Percentiles rank a stretch among this genome's conserved stretches.
Conservation (phyloP, 129 eudicot species). For the Saussurea involucrata region DNA sequence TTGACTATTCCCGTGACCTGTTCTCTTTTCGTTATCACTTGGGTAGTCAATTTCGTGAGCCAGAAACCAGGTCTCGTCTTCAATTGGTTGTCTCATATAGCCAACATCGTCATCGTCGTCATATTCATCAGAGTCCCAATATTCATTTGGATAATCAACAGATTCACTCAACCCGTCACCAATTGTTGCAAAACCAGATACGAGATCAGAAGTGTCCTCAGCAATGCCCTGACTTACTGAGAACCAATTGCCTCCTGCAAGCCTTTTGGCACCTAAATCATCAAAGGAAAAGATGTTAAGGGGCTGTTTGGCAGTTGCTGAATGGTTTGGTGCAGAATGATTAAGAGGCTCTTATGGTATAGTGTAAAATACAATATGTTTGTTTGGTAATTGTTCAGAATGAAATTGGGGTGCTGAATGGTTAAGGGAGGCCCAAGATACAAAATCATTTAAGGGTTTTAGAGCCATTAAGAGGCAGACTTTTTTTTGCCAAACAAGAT, state of each 20-base stretch:
- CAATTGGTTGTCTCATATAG: conserved; percentile 98
- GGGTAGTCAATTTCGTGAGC: conserved; percentile 99
- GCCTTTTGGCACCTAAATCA: conserved; percentile 68
- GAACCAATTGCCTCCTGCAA: conserved; percentile 92
- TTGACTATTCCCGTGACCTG: conserved; percentile 64
- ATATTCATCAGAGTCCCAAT: conserved; percentile 98
- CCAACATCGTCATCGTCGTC: conserved; percentile 99
- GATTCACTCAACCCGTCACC: conserved; percentile 97
- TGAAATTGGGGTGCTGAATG: too few relatives aligned
- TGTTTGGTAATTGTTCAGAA: too few relatives aligned
- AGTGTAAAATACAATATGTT: too few relatives aligned
- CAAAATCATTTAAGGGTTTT: too few relatives aligned
- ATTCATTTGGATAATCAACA: conserved; percentile 82
- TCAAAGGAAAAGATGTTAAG: conserved; percentile 18
- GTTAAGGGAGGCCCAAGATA: too few relatives aligned
- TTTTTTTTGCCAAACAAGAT: too few relatives aligned
- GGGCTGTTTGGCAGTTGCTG: too few relatives aligned
- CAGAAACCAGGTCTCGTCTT: conserved; percentile 97
- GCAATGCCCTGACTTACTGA: conserved; percentile 95
- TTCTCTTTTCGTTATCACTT: conserved; percentile 90
- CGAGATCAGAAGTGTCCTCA: conserved; percentile 90
- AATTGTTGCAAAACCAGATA: conserved; percentile 93
- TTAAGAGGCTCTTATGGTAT: too few relatives aligned
- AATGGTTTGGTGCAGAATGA: too few relatives aligned
- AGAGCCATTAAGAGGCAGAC: too few relatives aligned